These are phyloP conservation scores for Kwoniella shivajii DNA, from an alignment of 1,284 basidiomycete species.

Conservation along the genomic window DNA sequence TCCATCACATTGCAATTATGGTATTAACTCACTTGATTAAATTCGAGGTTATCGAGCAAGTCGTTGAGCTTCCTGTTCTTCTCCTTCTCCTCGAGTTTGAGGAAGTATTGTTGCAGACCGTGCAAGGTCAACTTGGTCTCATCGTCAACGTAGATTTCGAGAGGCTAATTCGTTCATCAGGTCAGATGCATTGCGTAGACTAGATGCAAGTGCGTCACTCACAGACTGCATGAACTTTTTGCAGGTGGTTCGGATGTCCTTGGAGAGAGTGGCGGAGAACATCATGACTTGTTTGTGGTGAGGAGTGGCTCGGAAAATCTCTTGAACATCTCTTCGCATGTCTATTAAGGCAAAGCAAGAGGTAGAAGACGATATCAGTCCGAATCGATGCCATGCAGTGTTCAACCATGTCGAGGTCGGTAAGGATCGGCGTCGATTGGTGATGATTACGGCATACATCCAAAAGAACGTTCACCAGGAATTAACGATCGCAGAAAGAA, in stretches of 20 bases:
- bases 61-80: conserved; percentile 99
- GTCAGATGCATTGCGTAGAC: too few relatives aligned
- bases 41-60: conserved; percentile 92
- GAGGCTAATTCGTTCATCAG: conserved; percentile 70
- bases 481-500: too few relatives aligned
- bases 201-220: conserved; percentile 54
- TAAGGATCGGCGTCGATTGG: too few relatives aligned
- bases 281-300: conserved; percentile 99
- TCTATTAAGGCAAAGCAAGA: conserved; percentile 61
- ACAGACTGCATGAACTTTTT: conserved; percentile 99
- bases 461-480: too few relatives aligned
- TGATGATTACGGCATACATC: too few relatives aligned
- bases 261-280: conserved; percentile 98
- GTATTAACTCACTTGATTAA: conserved; percentile 77
- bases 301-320: conserved; percentile 99
- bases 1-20: not conserved
- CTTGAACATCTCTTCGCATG: conserved; percentile 99
- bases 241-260: conserved; percentile 96
- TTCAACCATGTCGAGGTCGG: too few relatives aligned
- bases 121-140: conserved; percentile 99
- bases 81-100: conserved; percentile 89
- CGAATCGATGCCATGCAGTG: too few relatives aligned
- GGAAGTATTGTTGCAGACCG: conserved; percentile 98
- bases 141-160: conserved; percentile 99
- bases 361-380: not conserved